phyloP scores from a whole-genome alignment of 1,139 yeast genomes.

The Geotrichum klebahnii region DNA sequence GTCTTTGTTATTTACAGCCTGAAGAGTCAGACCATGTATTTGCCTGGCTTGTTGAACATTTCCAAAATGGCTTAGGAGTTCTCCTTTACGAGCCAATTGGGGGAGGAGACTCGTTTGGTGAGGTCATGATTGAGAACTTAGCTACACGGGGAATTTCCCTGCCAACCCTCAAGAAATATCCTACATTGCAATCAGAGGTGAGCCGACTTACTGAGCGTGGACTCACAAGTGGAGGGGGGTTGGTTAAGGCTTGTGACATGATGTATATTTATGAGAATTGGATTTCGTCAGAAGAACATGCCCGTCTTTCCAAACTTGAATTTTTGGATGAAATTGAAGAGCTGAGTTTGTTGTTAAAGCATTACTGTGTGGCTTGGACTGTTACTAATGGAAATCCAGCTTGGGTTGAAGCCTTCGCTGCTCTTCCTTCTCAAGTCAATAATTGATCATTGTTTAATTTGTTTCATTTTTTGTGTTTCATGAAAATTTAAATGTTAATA shows the following conservation, averaged over 20 bases:
- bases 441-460: constrained; percentile 6
- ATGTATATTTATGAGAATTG: constrained; percentile 58
- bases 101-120: constrained; percentile 68
- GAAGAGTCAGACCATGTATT: constrained; percentile 53
- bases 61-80: constrained; percentile 37
- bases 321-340: constrained; percentile 90
- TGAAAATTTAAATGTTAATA: constrained; percentile 1
- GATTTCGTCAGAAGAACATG: constrained; percentile 48
- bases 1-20: constrained; percentile 73
- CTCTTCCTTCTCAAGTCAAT: constrained; percentile 9
- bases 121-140: constrained; percentile 73
- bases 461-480: neutral
- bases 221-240: constrained; percentile 19
- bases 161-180: constrained; percentile 54
- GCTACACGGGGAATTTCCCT: constrained; percentile 66
- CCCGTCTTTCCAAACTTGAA: constrained; percentile 60
- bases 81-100: constrained; percentile 83
- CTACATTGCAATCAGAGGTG: constrained; percentile 49
- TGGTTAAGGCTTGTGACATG: constrained; percentile 51
- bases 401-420: constrained; percentile 7
- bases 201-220: constrained; percentile 35
- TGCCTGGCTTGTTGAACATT: constrained; percentile 30
- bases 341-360: constrained; percentile 63
- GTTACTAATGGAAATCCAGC: constrained; percentile 15
- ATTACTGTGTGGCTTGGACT: constrained; percentile 61